A percentile compares a stretch with the other conserved stretches of the same genome.
phyloP scores from a whole-genome alignment of 768 basidiomycete species.

The Polyporus arcularius region DNA sequence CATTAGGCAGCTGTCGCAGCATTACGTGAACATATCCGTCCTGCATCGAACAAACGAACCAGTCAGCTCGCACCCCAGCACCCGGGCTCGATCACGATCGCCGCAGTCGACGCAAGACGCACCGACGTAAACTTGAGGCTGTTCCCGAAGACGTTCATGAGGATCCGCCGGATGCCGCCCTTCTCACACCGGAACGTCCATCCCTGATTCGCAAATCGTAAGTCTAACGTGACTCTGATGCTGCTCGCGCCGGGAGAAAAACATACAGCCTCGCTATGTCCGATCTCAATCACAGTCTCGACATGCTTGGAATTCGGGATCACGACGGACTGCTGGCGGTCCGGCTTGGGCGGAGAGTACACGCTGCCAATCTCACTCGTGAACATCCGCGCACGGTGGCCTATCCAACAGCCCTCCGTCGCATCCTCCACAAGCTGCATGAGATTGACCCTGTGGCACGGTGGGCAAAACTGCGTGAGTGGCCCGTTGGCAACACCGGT shows the following conservation, averaged over 20 bases:
- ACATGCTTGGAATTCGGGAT: conserved; percentile 49
- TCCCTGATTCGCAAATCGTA: conserved; percentile 47
- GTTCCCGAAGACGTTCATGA: conserved; percentile 96
- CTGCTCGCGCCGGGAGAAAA: background rate
- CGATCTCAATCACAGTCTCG: conserved; percentile 89
- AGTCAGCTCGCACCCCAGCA: background rate
- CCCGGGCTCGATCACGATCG: background rate
- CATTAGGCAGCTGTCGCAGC: conserved; percentile 69
- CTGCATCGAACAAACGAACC: conserved; percentile 37
- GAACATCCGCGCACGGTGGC: conserved; percentile 78
- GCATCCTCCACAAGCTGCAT: conserved; percentile 86
- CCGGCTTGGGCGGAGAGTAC: conserved; percentile 79
- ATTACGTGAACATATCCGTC: conserved; percentile 87
- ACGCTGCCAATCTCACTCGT: conserved; percentile 86
- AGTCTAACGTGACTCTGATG: background rate
- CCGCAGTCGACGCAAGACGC: conserved; percentile 30
- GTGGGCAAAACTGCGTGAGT: background rate
- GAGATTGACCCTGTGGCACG: conserved; percentile 56
- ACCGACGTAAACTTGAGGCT: conserved; percentile 91
- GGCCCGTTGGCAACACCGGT: background rate
- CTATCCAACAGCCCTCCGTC: conserved; percentile 93
- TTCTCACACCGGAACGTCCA: conserved; percentile 90
- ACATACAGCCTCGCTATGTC: conserved; percentile 64
- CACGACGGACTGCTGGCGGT: conserved; percentile 42
- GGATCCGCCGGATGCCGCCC: conserved; percentile 85